A percentile compares a stretch with the other conserved stretches of the same genome.
These are phyloP conservation scores for Paramecium caudatum DNA, from an alignment of 73 alveolate genomes.

Conservation along the genomic window DNA sequence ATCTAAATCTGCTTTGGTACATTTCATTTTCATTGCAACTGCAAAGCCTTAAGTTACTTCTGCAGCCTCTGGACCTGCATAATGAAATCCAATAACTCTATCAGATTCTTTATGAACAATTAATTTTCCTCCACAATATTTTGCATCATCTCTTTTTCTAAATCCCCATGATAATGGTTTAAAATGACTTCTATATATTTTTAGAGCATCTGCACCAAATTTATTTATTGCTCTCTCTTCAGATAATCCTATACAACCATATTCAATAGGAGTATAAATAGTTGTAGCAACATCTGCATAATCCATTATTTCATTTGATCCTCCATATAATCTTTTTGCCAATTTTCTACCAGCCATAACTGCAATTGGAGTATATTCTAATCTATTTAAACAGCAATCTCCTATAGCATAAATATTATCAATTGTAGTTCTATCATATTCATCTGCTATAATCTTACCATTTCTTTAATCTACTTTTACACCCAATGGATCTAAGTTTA, in stretches of 20 bases:
- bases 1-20: constrained; percentile 94
- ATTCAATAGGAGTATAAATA: constrained; percentile 98
- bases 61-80: constrained; percentile 98
- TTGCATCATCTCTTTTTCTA: constrained; percentile 85
- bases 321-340: constrained; percentile 93
- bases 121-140: constrained; percentile 88
- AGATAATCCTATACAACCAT: constrained; percentile 94
- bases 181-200: constrained; percentile 92
- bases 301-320: constrained; percentile 84
- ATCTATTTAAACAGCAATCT: constrained; percentile 91
- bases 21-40: constrained; percentile 97
- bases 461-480: constrained; percentile 81
- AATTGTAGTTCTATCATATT: constrained; percentile 86
- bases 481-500: constrained; percentile 90
- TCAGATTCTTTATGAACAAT: constrained; percentile 84
- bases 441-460: constrained; percentile 87
- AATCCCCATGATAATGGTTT: constrained; percentile 97
- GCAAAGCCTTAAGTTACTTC: constrained; percentile 98
- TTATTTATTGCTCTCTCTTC: constrained; percentile 92
- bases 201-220: constrained; percentile 87
- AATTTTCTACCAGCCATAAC: constrained; percentile 93
- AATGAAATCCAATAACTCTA: constrained; percentile 97
- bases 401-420: constrained; percentile 96
- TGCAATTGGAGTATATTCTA: constrained; percentile 99
- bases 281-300: constrained; percentile 98